phyloP scores from a whole-genome alignment of 1,284 basidiomycete species.

The Leccinum fuscescens region DNA sequence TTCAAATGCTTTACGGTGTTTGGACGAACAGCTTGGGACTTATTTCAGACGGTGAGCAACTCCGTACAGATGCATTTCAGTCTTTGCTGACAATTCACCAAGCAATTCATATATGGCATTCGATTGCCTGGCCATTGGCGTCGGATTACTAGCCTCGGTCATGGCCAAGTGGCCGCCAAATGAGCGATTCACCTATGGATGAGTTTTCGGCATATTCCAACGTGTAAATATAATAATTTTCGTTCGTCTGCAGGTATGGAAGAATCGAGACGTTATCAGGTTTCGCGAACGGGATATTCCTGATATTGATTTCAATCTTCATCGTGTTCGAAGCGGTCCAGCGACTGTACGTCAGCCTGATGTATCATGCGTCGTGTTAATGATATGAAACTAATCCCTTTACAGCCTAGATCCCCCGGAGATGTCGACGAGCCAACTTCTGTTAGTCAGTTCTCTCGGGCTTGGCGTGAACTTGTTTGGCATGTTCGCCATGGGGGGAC shows the following conservation, averaged over 20 bases:
- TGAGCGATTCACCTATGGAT: constrained; percentile 94
- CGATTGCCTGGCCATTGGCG: constrained; percentile 96
- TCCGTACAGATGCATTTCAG: not conserved
- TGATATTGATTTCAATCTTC: constrained; percentile 95
- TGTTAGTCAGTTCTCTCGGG: constrained; percentile 88
- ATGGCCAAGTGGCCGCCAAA: constrained; percentile 98
- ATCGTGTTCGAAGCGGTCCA: constrained; percentile 99
- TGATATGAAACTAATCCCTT: constrained; percentile 6
- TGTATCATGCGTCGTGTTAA: not conserved
- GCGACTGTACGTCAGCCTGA: constrained; percentile 70
- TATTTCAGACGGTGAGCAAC: constrained; percentile 86
- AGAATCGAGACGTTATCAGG: constrained; percentile 99
- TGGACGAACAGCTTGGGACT: constrained; percentile 97
- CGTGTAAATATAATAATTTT: not conserved
- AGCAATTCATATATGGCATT: constrained; percentile 99
- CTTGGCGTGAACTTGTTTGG: constrained; percentile 95
- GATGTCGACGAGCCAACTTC: constrained; percentile 94
- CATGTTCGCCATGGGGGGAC: constrained; percentile 98
- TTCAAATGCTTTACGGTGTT: constrained; percentile 93
- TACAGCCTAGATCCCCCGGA: constrained; percentile 89
- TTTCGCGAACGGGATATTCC: constrained; percentile 96
- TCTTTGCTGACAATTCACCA: constrained; percentile 7
- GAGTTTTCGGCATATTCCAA: constrained; percentile 19
- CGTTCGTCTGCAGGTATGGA: constrained; percentile 64
- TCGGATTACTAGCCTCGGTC: constrained; percentile 94